These are phyloP conservation scores for Chondrostereum purpureum DNA, from an alignment of 1,284 basidiomycete species.

Conservation along the genomic window DNA sequence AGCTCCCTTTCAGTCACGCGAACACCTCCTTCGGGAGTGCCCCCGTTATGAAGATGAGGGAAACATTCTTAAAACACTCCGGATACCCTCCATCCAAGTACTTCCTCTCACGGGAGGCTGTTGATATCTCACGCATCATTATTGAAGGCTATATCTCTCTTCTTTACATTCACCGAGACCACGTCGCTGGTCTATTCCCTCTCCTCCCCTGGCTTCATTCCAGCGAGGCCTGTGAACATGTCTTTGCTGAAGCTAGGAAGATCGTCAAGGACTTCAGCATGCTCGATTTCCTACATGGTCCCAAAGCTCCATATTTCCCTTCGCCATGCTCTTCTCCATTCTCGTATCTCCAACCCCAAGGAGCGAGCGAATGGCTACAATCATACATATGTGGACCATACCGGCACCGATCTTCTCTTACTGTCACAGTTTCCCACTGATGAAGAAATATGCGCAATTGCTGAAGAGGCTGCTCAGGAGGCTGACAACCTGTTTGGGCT, in stretches of 20 bases:
- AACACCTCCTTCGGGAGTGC: neutral
- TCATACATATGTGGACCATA: conserved; percentile 16
- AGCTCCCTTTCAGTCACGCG: neutral
- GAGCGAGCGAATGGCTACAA: conserved; percentile 13
- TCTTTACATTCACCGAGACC: conserved; percentile 28
- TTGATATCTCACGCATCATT: conserved; percentile 23
- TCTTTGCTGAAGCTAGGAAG: conserved; percentile 26
- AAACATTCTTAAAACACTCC: conserved; percentile 17
- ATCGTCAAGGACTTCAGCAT: conserved; percentile 29
- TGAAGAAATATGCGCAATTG: conserved; percentile 3
- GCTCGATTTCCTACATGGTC: conserved; percentile 25
- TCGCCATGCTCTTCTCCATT: conserved; percentile 11
- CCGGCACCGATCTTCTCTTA: conserved; percentile 10
- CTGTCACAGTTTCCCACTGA: conserved; percentile 13
- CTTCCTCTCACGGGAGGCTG: conserved; percentile 27
- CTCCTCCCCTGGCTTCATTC: conserved; percentile 28
- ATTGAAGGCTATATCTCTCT: conserved; percentile 25
- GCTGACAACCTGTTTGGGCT: conserved; percentile 7
- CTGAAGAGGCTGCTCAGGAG: conserved; percentile 11
- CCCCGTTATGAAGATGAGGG: conserved; percentile 18
- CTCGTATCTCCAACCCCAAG: conserved; percentile 4
- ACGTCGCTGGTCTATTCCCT: conserved; percentile 16
- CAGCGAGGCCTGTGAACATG: conserved; percentile 29
- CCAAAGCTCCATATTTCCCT: conserved; percentile 21
- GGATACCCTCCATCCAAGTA: conserved; percentile 19